These are phyloP conservation scores for Biscogniauxia sp. DNA, from an alignment of 2,329 filamentous ascomycete genomes.

Conservation along the genomic window DNA sequence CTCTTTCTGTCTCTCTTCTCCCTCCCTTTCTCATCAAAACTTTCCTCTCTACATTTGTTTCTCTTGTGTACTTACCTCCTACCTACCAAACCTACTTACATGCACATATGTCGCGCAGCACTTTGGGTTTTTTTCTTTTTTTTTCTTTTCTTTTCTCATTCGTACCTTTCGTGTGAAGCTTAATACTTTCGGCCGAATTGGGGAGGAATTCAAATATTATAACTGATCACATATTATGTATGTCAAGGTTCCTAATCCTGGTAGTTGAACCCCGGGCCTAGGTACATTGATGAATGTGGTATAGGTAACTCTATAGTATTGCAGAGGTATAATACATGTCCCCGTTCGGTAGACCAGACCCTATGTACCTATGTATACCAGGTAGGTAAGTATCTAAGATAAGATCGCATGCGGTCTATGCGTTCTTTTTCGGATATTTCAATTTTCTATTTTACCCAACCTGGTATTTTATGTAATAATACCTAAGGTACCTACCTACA, in stretches of 20 bases:
- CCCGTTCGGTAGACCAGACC: too few species aligned
- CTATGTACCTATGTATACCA: not conserved
- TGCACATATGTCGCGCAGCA: not conserved
- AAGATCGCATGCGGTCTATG: not conserved
- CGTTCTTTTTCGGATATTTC: not conserved
- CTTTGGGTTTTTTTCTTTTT: too few species aligned
- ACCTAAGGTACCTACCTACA: not conserved
- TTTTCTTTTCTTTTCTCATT: not conserved
- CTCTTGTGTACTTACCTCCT: too few species aligned
- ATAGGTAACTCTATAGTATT: conserved; percentile 11
- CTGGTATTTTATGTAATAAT: not conserved
- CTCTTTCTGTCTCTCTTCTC: too few species aligned
- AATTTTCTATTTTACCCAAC: not conserved
- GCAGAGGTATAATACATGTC: conserved; percentile 4
- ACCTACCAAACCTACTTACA: not conserved
- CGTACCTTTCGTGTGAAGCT: too few species aligned
- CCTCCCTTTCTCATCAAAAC: too few species aligned
- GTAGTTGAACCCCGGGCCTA: not conserved
- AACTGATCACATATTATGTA: too few species aligned
- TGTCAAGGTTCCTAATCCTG: not conserved
- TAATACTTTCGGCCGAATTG: too few species aligned
- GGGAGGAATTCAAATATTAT: too few species aligned
- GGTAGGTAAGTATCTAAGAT: not conserved
- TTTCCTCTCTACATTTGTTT: not conserved
- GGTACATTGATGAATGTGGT: too few species aligned